Evolutionary conservation across 352 stramenopile species (phyloP), one percentile per base, ranked within the genome.

Genomic region (Phytophthora brassicae): DNA sequence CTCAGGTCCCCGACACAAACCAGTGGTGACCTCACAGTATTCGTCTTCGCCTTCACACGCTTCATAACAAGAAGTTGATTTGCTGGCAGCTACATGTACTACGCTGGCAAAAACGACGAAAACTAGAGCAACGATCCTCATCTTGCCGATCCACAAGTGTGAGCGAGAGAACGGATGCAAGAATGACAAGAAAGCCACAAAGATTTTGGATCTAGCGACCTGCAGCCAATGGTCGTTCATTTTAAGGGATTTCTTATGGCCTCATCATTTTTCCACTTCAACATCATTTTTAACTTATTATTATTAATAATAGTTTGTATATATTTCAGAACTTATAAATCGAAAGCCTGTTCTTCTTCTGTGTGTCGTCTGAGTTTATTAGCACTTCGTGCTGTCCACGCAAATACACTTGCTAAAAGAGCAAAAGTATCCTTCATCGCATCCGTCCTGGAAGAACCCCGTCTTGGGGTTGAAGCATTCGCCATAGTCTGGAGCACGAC

Each of bases 381-480:
- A 45, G 19, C 39, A 45, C 19, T 45, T n/a, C 17, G 39, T 45
- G 9, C 8, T 26, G 39, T 45, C 39, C 39, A 45, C 39, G 39
- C 39, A 45, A 19, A 45, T 45, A 12, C 39, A 45, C 17, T 45
- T 45, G 39, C 16, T 24, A 23, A 49, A 49, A 5, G 43, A 35
- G 26, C 55, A 54, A 33, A 51, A 62, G 56, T 68, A 62, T 14
- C 57, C 47, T 4, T 70, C 45, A 0, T 60, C 51, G 14, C 67
- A 68, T 26, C 61, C 53, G 24, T 72, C 43, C 43, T 71, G 57
- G 36, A 69, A 71, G 7, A 49, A 22, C 1, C 65, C 60, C 13
- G 50, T 59, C 7, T 56, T 59, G 16, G 63, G 44, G 55, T 77
- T 74, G 48, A 78, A 83, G 56, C 74, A 83, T 56, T 79, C 68